These are phyloP conservation scores for Sclerotinia glacialis DNA, from an alignment of 2,329 filamentous ascomycete genomes.

Conservation along the genomic window DNA sequence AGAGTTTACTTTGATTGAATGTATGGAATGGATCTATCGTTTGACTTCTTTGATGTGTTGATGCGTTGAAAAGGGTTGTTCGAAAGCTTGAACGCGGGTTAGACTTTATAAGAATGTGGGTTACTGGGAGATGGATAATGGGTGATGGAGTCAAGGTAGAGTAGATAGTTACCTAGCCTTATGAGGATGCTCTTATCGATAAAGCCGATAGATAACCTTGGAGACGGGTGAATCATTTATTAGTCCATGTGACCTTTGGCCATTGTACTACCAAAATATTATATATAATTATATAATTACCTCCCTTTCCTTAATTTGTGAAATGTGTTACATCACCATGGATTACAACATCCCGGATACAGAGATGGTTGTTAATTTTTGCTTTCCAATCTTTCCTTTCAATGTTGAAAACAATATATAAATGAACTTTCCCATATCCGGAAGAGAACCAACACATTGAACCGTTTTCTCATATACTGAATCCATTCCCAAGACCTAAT, in stretches of 20 bases:
- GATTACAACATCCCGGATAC: not conserved
- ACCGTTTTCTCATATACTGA: too few relatives aligned
- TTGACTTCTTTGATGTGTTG: not conserved
- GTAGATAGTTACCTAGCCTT: not conserved
- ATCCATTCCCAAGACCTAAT: not conserved
- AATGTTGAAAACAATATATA: not conserved
- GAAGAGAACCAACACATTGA: too few relatives aligned
- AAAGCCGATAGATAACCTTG: slow-evolving; percentile 17
- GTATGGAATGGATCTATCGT: not conserved
- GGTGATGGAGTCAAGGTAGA: slow-evolving; percentile 4
- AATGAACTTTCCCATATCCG: not conserved
- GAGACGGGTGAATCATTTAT: slow-evolving; percentile 6
- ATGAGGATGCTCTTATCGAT: slow-evolving; percentile 22
- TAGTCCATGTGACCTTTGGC: slow-evolving; percentile 3
- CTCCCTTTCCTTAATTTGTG: too few relatives aligned
- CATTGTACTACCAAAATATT: not conserved
- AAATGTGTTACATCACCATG: not conserved
- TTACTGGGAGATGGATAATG: not conserved
- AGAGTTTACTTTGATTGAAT: not conserved
- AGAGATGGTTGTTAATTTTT: not conserved
- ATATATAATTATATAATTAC: too few relatives aligned
- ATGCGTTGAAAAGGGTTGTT: not conserved
- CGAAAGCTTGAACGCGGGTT: not conserved
- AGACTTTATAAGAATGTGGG: slow-evolving; percentile 2
- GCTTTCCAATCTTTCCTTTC: too few relatives aligned